phyloP scores from a whole-genome alignment of 2,329 filamentous ascomycete genomes.

The Penicillium sclerotiorum region DNA sequence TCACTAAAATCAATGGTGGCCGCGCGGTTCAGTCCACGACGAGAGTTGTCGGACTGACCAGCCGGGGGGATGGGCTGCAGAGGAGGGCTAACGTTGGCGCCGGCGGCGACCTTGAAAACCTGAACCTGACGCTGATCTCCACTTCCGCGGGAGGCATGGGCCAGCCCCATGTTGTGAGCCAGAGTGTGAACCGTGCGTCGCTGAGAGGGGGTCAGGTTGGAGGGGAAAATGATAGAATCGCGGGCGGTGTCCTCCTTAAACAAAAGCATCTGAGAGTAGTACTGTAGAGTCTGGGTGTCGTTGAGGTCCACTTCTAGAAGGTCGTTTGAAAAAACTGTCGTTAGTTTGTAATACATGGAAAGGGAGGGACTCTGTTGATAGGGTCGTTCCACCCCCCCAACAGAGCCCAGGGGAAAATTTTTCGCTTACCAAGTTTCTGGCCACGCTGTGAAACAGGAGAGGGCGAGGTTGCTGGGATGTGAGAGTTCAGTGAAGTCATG shows the following conservation, averaged over 20 bases:
- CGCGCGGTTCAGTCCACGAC: constrained; percentile 84
- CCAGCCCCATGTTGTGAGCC: constrained; percentile 90
- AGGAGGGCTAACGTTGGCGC: constrained; percentile 61
- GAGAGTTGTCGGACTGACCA: constrained; percentile 74
- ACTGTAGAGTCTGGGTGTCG: constrained; percentile 81
- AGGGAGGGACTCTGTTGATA: too few species aligned
- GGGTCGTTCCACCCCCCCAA: constrained; percentile 9
- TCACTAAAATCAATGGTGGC: constrained; percentile 97
- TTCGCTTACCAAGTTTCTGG: constrained; percentile 39
- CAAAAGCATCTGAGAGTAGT: constrained; percentile 85
- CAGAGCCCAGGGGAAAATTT: constrained; percentile 15
- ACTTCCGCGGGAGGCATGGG: constrained; percentile 85
- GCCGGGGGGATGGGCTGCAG: constrained; percentile 63
- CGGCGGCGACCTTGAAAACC: constrained; percentile 66
- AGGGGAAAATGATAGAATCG: constrained; percentile 82
- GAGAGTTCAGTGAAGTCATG: constrained; percentile 73
- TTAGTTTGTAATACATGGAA: too few species aligned
- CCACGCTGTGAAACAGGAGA: constrained; percentile 65
- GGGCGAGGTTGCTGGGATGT: constrained; percentile 65
- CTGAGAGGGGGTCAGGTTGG: constrained; percentile 77
- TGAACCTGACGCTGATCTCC: constrained; percentile 88
- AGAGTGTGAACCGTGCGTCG: constrained; percentile 90
- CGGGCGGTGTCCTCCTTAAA: constrained; percentile 80
- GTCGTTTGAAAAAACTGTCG: background rate
- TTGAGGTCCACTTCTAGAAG: constrained; percentile 78